Conservation (phyloP, 768 basidiomycete genomes). For the Tremella yokohamensis region DNA sequence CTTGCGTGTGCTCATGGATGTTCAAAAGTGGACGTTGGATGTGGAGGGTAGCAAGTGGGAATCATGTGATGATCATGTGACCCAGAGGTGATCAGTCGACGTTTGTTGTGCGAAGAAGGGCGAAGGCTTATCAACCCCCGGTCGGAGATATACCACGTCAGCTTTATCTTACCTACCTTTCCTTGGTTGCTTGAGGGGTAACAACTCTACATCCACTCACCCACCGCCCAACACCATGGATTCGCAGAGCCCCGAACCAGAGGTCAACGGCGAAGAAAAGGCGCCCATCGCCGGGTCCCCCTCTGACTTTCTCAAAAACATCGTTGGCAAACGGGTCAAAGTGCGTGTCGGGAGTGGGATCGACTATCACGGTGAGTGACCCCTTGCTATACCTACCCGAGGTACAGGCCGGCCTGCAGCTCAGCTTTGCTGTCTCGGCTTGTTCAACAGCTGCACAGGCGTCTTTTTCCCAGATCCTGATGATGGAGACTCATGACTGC, state of each 20-base stretch:
- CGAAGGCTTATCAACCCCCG: neutral
- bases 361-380: slow-evolving; percentile 77
- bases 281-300: slow-evolving; percentile 64
- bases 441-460: too few relatives aligned
- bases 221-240: slow-evolving; percentile 21
- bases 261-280: slow-evolving; percentile 1
- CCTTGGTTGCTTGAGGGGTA: too few relatives aligned
- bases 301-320: slow-evolving; percentile 88
- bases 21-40: slow-evolving; percentile 1
- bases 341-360: slow-evolving; percentile 88
- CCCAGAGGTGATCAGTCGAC: neutral
- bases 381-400: neutral
- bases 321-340: slow-evolving; percentile 92
- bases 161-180: too few relatives aligned
- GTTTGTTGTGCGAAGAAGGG: neutral
- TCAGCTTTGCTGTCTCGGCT: too few relatives aligned
- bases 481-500: neutral
- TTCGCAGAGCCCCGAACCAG: slow-evolving; percentile 33
- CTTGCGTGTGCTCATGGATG: neutral
- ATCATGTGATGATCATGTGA: slow-evolving; percentile 1
- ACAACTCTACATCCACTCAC: too few relatives aligned
- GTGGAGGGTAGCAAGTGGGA: slow-evolving; percentile 3
- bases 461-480: neutral
- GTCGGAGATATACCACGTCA: too few relatives aligned
- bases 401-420: too few relatives aligned